Conservation (phyloP, 2,329 filamentous ascomycete species). For the Monosporascus sp. region DNA sequence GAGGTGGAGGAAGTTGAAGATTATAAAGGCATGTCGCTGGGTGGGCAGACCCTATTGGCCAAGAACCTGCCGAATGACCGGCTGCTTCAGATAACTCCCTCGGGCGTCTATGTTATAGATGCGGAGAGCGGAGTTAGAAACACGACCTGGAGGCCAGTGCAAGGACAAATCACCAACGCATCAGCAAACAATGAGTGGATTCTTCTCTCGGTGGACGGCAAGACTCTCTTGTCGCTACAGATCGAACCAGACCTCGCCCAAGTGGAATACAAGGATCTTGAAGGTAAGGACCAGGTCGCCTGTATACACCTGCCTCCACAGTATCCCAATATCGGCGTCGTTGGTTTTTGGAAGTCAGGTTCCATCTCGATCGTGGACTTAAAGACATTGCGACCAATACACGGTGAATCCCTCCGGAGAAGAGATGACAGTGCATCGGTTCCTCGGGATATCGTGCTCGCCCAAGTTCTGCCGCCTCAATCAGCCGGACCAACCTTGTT, state of each 20-base stretch:
- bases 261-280: conserved; percentile 55
- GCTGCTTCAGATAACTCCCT: conserved; percentile 72
- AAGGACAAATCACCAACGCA: conserved; percentile 66
- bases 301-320: conserved; percentile 71
- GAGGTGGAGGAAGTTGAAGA: conserved; percentile 82
- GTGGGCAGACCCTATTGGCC: conserved; percentile 66
- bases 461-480: conserved; percentile 64
- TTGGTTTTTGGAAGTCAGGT: conserved; percentile 85
- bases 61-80: conserved; percentile 58
- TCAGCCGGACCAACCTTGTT: conserved; percentile 67
- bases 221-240: conserved; percentile 64
- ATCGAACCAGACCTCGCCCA: conserved; percentile 53
- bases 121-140: conserved; percentile 48
- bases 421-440: conserved; percentile 67
- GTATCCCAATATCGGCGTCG: conserved; percentile 62
- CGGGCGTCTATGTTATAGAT: conserved; percentile 57
- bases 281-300: conserved; percentile 70
- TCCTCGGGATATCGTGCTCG: conserved; percentile 74
- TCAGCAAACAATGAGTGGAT: conserved; percentile 67
- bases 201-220: conserved; percentile 71
- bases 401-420: conserved; percentile 56
- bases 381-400: conserved; percentile 58
- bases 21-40: conserved; percentile 66
- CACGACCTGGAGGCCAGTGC: conserved; percentile 52
- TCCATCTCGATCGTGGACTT: conserved; percentile 70